Base-by-base conservation (phyloP, 805 yeast species). In the Kazachstania taianensis region DNA sequence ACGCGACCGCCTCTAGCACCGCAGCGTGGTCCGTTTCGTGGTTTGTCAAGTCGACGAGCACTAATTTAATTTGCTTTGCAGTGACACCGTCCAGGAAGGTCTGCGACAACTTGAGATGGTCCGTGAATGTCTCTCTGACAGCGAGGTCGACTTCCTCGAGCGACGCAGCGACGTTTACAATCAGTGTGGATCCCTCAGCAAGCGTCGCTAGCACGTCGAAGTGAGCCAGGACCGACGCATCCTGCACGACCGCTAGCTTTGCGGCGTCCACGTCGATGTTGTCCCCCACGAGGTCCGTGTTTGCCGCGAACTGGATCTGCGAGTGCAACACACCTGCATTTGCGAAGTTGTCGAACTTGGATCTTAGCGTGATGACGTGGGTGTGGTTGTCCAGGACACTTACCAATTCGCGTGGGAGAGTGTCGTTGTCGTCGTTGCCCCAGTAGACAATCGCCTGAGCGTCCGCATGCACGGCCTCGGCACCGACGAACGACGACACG, bases 251-350 rank as follows among this genome's bases (percentile, higher is more conserved):
- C 5, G 76, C 70, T 16, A 81, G 65, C 46, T 76, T 78, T 9
- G 89, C 80, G 31, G 68, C 52, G 36, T 77, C 82, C 35, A 79
- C 61, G 19, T 54, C 53, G 7, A 51, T 44, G 14, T 46, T 33
- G n/a, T 20, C 15, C 2, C 47, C 42, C 5, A 44, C 38, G 14
- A 41, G 33, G 10, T 40, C 37, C 2, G 16, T 24, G 23, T 10
- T 19, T 30, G 50, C 39, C 2, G 55, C 43, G 25, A 44, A 30
- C 19, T 65, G 58, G 34, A 81, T 62, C 50, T 79, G 82, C 26
- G 86, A 70, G 57, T 80, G 83, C 55, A 78, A 76, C 7, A 73
- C 53, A 42, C 96, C 96, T 24, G 87, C 89, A 35, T 71, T 72
- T 12, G 74, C 63, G 25, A 67, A 54, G 56, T 83, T 86, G 57